These are phyloP conservation scores for Monilinia fructigena DNA, from an alignment of 2,329 filamentous ascomycete genomes.

Conservation along the genomic window DNA sequence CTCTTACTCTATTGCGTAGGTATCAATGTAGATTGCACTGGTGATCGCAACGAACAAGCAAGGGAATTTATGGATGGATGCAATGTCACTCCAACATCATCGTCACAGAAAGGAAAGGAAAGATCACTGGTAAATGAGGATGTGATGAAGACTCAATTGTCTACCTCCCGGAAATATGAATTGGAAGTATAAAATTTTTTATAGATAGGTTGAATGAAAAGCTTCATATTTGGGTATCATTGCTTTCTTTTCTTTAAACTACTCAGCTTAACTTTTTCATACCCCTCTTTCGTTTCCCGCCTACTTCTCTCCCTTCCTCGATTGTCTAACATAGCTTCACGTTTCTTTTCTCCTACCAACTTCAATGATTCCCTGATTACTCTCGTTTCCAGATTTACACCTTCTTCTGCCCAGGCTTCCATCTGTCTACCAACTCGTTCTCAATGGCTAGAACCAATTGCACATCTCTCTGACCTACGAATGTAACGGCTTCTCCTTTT, in stretches of 20 bases:
- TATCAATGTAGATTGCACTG: too few species aligned
- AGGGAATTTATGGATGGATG: too few species aligned
- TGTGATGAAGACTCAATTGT: too few species aligned
- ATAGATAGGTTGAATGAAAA: neutral
- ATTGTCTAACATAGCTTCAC: slow-evolving; percentile 87
- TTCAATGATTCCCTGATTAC: slow-evolving; percentile 84
- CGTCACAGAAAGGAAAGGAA: too few species aligned
- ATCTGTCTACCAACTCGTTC: slow-evolving; percentile 74
- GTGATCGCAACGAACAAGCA: too few species aligned
- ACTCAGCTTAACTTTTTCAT: slow-evolving; percentile 50
- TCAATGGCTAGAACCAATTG: slow-evolving; percentile 90
- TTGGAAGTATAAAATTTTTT: neutral
- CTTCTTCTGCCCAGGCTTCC: slow-evolving; percentile 82
- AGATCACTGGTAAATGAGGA: too few species aligned
- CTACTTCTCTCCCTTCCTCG: slow-evolving; percentile 86
- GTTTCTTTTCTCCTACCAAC: slow-evolving; percentile 88
- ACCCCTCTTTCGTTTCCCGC: slow-evolving; percentile 71
- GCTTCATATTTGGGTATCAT: slow-evolving; percentile 4
- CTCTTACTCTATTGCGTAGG: too few species aligned
- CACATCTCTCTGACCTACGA: slow-evolving; percentile 92
- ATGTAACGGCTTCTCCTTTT: slow-evolving; percentile 76
- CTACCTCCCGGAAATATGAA: too few species aligned
- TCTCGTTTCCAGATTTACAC: slow-evolving; percentile 88
- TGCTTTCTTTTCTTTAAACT: neutral
- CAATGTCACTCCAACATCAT: too few species aligned